Evolutionary conservation across 495 filamentous ascomycete species (phyloP), one percentile per base, ranked within the genome.

Genomic region (Mycothermus thermophilus): DNA sequence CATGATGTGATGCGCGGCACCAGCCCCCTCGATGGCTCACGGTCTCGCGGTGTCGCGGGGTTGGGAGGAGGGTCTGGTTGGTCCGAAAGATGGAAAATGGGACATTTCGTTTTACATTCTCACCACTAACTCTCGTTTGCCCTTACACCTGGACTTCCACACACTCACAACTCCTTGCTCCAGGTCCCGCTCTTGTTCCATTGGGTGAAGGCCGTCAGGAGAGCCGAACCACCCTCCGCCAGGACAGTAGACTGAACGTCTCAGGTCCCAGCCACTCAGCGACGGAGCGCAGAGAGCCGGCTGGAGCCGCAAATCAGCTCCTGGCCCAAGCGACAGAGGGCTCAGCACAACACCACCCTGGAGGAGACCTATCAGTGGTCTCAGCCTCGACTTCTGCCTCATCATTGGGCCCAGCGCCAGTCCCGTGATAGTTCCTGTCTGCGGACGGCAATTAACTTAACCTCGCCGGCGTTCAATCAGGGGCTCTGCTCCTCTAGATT

Each of bases 401-500:
- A 50, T 39, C 48, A 68, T 68, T 66, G 64, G 64, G 48, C 51
- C 37, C 51, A 34, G 37, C 38, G n/a, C 36, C 44, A 39, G 56
- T 67, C 64, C 65, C 63, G 63, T 68, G 64, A 68, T 63, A 58
- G 41, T 49, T 40, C 26, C 45, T 40, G 38, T 45, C 64, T 68
- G 64, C 64, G 62, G 64, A 64, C 42, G 38, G 50, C 55, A 49
- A 59, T 60, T 61, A 47, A 50, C 48, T 47, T 40, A 40, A 49
- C 52, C 40, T 46, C 47, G 35, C 34, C 37, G 45, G 38, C 50
- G 51, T 35, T 59, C 59, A 62, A 63, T 63, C 54, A 57, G 41
- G 44, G 35, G 29, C 43, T 34, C 25, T 30, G 14, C 16, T 43
- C 12, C 30, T 20, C 37, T n/a, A 30, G 35, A 38, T 43, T 38